Base-by-base conservation (phyloP, 2,329 filamentous ascomycete species). In the Fusarium phyllophilum region DNA sequence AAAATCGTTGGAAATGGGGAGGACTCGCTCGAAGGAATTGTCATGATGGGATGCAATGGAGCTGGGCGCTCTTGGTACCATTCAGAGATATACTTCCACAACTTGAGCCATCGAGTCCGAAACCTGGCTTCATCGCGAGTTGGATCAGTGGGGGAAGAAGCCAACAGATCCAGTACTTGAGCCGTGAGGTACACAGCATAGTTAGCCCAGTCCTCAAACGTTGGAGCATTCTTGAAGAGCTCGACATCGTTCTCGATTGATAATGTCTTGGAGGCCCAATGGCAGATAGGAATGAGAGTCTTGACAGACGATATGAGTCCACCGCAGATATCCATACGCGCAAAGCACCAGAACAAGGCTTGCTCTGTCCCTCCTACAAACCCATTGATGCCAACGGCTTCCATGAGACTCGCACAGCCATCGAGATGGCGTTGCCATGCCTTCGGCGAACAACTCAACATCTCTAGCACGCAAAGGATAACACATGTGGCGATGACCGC, bases 311-410 rank as follows among this genome's bases (percentile, higher is more conserved):
- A 87, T 13, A 88, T 87, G 11, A 88, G 80, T 1, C 85, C 86
- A n/a, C 86, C 86, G 61, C 85, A 88, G 31, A 88, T 84, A 71
- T 88, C 86, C 86, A 89, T 88, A 13, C 86, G 82, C 0, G 86
- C 86, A 77, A 88, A 88, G 62, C 85, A 87, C 87, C 87, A 89
- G 66, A 88, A 89, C 0, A 89, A 77, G 4, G 86, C 86, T 73
- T 88, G 84, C 22, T 87, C 82, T 6, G 86, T 80, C 7, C 85
- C 85, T 0, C 85, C 86, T 0, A 83, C 84, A 66, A 88, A 87
- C 0, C 87, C 86, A 69, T 87, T 85, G 45, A 88, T 86, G 2
- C 84, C 85, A 7, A 85, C 84, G 0, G 86, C 84, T 70, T 87
- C 83, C 70, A 88, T 85, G 0, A 88, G 78, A 57, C 83, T 84